Percentiles rank a stretch among this genome's conserved stretches.
These are phyloP conservation scores for Ceriops decandra DNA, from an alignment of 345 rosid genomes.

Conservation along the genomic window DNA sequence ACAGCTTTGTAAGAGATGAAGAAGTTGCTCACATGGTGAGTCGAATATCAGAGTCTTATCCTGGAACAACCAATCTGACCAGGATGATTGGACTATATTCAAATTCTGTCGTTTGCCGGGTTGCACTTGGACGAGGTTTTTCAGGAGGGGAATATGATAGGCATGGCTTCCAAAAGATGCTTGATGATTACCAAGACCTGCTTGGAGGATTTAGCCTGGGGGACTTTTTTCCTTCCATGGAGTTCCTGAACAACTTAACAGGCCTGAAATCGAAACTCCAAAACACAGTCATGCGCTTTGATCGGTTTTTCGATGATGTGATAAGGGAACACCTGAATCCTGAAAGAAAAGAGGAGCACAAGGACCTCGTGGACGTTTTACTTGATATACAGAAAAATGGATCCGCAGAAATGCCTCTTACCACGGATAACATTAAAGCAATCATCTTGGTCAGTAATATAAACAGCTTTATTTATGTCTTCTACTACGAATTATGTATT, in stretches of 20 bases:
- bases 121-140: conserved; percentile 17
- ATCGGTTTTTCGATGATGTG: conserved; percentile 21
- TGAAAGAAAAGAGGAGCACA: conserved; percentile 6
- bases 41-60: conserved; percentile 15
- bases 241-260: conserved; percentile 21
- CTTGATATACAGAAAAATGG: conserved; percentile 20
- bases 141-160: conserved; percentile 32
- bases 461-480: neutral
- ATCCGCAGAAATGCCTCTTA: conserved; percentile 14
- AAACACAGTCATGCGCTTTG: conserved; percentile 10
- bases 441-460: conserved; percentile 19
- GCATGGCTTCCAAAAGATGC: conserved; percentile 47
- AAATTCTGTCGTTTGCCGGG: conserved; percentile 22
- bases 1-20: conserved; percentile 18
- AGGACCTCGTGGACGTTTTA: conserved; percentile 22
- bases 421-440: conserved; percentile 23
- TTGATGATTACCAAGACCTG: conserved; percentile 30
- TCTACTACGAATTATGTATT: neutral
- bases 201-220: conserved; percentile 30
- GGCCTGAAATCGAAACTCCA: conserved; percentile 22
- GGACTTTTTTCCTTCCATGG: conserved; percentile 26
- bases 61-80: conserved; percentile 14
- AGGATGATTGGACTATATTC: conserved; percentile 19
- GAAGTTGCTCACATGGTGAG: conserved; percentile 17
- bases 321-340: conserved; percentile 17